Conservation (phyloP, 768 basidiomycete genomes). For the Hygrocybe coccinea region DNA sequence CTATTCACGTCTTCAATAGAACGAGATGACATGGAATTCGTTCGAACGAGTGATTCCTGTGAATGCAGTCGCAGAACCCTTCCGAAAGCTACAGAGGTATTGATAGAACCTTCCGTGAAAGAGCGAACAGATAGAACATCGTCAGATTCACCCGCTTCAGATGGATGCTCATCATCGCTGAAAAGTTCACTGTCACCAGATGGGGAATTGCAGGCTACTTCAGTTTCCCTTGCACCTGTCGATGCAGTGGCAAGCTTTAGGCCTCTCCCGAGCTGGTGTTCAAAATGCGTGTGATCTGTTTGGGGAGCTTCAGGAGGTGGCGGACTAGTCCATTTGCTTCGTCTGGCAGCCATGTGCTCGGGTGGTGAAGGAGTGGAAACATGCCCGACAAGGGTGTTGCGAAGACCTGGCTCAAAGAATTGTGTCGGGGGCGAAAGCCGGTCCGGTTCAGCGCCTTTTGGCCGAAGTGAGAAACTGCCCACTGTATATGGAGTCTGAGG, state of each 20-base stretch:
- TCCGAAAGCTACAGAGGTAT: slow-evolving; percentile 30
- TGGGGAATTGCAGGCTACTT: slow-evolving; percentile 43
- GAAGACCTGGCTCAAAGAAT: slow-evolving; percentile 42
- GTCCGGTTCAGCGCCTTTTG: slow-evolving; percentile 43
- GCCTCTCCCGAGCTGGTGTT: slow-evolving; percentile 59
- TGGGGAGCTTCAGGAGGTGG: slow-evolving; percentile 73
- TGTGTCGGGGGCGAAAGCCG: slow-evolving; percentile 51
- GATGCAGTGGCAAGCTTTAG: slow-evolving; percentile 66
- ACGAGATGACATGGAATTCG: slow-evolving; percentile 9
- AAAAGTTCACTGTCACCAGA: slow-evolving; percentile 61
- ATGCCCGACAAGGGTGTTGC: slow-evolving; percentile 24
- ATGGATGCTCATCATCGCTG: slow-evolving; percentile 61
- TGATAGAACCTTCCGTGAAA: slow-evolving; percentile 48
- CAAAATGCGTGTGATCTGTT: slow-evolving; percentile 61
- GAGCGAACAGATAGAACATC: slow-evolving; percentile 67
- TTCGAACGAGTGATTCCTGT: slow-evolving; percentile 10
- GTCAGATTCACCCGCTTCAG: slow-evolving; percentile 59
- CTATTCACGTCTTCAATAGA: slow-evolving; percentile 12
- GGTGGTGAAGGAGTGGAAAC: slow-evolving; percentile 46
- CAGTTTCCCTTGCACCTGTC: slow-evolving; percentile 53
- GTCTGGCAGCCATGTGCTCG: slow-evolving; percentile 77
- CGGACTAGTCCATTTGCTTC: slow-evolving; percentile 80
- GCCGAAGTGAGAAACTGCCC: slow-evolving; percentile 55
- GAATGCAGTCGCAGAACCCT: slow-evolving; percentile 48
- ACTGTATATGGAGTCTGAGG: slow-evolving; percentile 71